Evolutionary conservation across 768 basidiomycete species (phyloP), one percentile per base, ranked within the genome.

Genomic region (Harrya chromipes): DNA sequence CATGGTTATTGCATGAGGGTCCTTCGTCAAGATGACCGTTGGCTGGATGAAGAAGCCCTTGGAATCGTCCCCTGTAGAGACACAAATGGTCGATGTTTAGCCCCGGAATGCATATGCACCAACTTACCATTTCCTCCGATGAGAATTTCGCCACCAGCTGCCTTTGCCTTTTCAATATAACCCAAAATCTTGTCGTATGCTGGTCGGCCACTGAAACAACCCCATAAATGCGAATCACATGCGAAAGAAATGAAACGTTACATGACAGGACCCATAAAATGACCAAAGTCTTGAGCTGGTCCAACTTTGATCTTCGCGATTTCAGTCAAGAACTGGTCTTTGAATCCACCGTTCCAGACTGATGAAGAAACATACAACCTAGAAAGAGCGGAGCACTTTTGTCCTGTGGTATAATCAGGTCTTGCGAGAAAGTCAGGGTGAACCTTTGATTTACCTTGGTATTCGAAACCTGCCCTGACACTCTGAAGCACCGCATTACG

Each of bases 261-360:
- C 91, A 98, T 98, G 50, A 99, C 95, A 50, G 97, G 94, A 6
- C 97, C 97, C 79, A 97, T 83, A 66, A 95, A 99, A 74, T 90
- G 86, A 34, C 72, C 62, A 71, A 87, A 93, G 45, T 93, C 85
- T 43, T 77, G 76, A 17, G 82, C 81, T 16, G 80, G 66, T 3
- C 97, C 97, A 49, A 95, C 81, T 63, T 81, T 90, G 70, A 99
- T 94, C 71, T 87, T 90, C 13, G 83, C 78, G 42, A 85, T 77
- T 68, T 97, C 88, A 16, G 68, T 65, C 54, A 93, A 68, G 40
- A 97, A 72, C 63, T 80, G 75, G 40, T 90, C 83, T 66, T 87
- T 90, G 80, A 98, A 98, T 24, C 90, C 91, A 26, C 70, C 72
- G 43, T 81, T 75, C 97, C 97, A 99, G 41, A 90, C 62, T 0